phyloP scores from a whole-genome alignment of 345 rosid genomes.

The Pseudoturritis turrita region DNA sequence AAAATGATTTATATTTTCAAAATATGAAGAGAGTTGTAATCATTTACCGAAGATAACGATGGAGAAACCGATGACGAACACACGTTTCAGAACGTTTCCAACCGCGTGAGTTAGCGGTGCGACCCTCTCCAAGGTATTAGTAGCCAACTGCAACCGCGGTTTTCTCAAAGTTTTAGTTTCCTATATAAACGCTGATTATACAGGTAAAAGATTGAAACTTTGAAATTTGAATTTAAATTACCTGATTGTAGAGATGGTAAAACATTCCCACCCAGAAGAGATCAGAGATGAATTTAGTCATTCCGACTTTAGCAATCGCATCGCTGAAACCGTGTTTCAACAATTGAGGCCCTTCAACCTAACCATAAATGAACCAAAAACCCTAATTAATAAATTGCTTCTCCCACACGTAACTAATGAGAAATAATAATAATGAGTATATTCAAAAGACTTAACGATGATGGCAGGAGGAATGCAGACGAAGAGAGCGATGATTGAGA shows the following conservation, averaged over 20 bases:
- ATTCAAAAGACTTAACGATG: slow-evolving; percentile 47
- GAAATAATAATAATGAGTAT: neutral
- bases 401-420: neutral
- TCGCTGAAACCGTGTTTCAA: slow-evolving; percentile 68
- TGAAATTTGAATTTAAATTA: neutral
- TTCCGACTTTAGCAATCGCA: slow-evolving; percentile 88
- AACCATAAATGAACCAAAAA: neutral
- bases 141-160: slow-evolving; percentile 62
- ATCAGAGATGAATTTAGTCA: slow-evolving; percentile 74
- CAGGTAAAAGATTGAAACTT: neutral
- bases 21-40: neutral
- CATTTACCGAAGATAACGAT: slow-evolving; percentile 69
- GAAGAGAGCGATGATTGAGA: slow-evolving; percentile 87
- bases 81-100: slow-evolving; percentile 98
- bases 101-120: slow-evolving; percentile 98
- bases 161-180: neutral
- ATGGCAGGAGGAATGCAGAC: slow-evolving; percentile 94
- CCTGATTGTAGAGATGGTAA: slow-evolving; percentile 99
- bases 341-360: slow-evolving; percentile 93
- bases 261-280: slow-evolving; percentile 99
- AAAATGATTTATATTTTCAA: too few species aligned
- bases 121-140: slow-evolving; percentile 95
- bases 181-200: neutral
- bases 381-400: slow-evolving; percentile 14
- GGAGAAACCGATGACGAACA: slow-evolving; percentile 93